Base-by-base conservation (phyloP, 306 rosid genomes). In the Glycine tomentella region DNA sequence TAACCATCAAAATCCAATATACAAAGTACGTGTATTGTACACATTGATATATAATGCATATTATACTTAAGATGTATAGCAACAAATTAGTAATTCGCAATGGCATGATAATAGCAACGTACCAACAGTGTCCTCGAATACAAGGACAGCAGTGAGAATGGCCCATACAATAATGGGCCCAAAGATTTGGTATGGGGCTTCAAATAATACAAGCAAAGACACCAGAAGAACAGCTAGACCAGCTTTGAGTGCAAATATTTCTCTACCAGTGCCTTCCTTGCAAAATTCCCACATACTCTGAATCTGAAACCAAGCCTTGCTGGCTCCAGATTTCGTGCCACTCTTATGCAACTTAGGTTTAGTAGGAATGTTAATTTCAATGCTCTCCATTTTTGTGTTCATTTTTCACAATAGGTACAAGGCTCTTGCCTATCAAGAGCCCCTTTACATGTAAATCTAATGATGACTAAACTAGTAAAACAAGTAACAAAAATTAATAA, bases 121-220 rank as follows among this genome's bases (percentile, higher is more conserved):
- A 91, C 97, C 96, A 49, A 93, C 94, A n/a, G 94, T 93, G 66
- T 87, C 90, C 80, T 93, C 97, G 79, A 91, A 93, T 89, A n/a
- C n/a, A 55, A 90, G 80, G 81, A 92, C 81, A 81, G 90, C 91
- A 42, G 92, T 93, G 82, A 93, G 88, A 86, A 91, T 89, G 55
- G 97, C 89, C 97, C 97, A 93, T 64, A 93, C 82, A 86, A 90
- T 83, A 78, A 72, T 84, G 82, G 84, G 75, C 12, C 97, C 94
- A 69, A 93, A 90, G 12, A 83, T 77, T 77, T 87, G 87, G 80
- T 89, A 93, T 7, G 97, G 92, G 64, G 95, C 93, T 84, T 82
- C 74, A 69, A 89, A 83, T 20, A 91, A 89, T 55, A 78, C 78
- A 10, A 93, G 91, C 72, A 86, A 78, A 59, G 97, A 91, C 71